Base-by-base conservation (phyloP, 345 rosid genomes). In the Syzygium aromaticum region DNA sequence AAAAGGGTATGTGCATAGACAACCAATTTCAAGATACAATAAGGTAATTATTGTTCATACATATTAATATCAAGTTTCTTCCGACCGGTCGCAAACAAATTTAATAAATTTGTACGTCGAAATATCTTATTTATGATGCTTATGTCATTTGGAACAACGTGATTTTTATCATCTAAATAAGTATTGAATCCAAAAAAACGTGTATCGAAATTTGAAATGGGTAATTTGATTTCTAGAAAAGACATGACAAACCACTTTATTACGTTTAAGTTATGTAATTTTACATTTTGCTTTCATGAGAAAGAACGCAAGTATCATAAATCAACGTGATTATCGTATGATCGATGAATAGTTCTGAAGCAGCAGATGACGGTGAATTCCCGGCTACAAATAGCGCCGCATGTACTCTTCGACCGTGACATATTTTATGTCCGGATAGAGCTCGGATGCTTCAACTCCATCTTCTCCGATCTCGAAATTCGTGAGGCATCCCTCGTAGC, bases 401-500 rank as follows among this genome's bases (percentile, higher is more conserved):
- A 94, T 9, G 85, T 92, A 94, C 2, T 92, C 87, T 22, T 89
- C 90, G 11, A 88, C 93, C 1, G 94, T 78, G 14, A 90, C 90
- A 23, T 93, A 92, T 4, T 87, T 56, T 5, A 92, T 51, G 43
- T 92, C 89, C 1, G 94, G 95, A 85, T 94, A 94, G 52, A 92
- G 91, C 59, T 63, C 4, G 13, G 88, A 88, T 15, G 95, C 94
- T 89, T 93, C 96, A n/a, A 77, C 92, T 13, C 59, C 94, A 28
- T 25, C 90, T 3, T 89, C 90, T n/a, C 94, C 93, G 6, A 93
- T 89, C 84, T 92, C 90, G 43, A 94, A 94, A 59, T 92, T 93
- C 14, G 91, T 30, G 63, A 94, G 92, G 51, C 96, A 94, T 67
- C 96, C 96, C 87, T 93, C 93, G 56, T 90, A 94, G 84, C 88